These are phyloP conservation scores for Teunomyces gatunensis DNA, from an alignment of 805 yeast species.

Conservation along the genomic window DNA sequence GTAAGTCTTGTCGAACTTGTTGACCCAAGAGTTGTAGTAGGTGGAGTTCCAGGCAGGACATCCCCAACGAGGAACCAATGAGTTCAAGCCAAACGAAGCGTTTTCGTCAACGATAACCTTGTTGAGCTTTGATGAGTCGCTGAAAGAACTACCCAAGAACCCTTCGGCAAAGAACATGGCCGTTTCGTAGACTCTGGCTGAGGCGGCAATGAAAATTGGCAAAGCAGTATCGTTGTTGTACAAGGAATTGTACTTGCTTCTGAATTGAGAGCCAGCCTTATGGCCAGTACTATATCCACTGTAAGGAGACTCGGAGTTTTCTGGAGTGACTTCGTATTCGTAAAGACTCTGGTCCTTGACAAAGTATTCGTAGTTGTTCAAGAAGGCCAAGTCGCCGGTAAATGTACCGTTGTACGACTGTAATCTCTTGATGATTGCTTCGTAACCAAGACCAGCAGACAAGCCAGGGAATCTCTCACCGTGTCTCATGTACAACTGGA, in stretches of 20 bases:
- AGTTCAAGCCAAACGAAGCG: constrained; percentile 51
- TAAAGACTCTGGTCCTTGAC: constrained; percentile 34
- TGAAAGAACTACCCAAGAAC: constrained; percentile 47
- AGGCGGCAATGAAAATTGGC: constrained; percentile 55
- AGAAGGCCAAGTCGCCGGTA: constrained; percentile 52
- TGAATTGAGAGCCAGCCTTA: constrained; percentile 48
- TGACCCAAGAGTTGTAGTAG: constrained; percentile 14
- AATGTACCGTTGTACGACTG: constrained; percentile 25
- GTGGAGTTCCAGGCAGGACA: constrained; percentile 23
- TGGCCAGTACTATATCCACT: constrained; percentile 51
- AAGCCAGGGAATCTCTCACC: constrained; percentile 64
- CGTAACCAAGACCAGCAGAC: constrained; percentile 25
- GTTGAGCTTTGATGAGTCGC: constrained; percentile 23
- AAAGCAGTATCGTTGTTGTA: constrained; percentile 32
- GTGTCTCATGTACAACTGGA: constrained; percentile 70
- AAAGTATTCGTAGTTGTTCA: constrained; percentile 53
- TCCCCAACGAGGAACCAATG: constrained; percentile 53
- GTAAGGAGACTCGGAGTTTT: constrained; percentile 44
- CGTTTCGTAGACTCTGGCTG: constrained; percentile 55
- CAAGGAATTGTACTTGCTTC: constrained; percentile 50
- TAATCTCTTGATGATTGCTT: constrained; percentile 26
- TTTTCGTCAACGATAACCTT: constrained; percentile 48
- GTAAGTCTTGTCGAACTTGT: constrained; percentile 18
- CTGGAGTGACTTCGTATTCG: constrained; percentile 52
- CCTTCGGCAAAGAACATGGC: constrained; percentile 59